Evolutionary conservation across 257 asterid genomes (phyloP), one percentile per base, ranked within the genome.

Genomic region (Scutellaria minor): DNA sequence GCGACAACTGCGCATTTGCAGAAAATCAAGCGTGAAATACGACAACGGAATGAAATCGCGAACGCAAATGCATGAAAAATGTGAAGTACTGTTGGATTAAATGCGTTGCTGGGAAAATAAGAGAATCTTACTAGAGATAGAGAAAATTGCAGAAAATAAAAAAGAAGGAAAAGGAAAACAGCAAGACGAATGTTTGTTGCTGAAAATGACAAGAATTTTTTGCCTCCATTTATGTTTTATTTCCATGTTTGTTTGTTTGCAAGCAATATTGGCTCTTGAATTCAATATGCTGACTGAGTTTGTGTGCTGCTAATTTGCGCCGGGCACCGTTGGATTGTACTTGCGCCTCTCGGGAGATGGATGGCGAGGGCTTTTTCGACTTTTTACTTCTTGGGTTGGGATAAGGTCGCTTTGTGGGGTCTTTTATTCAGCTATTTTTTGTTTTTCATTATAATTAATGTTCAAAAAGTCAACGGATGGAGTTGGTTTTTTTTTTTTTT

Each of bases 151-250:
- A 57, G 18, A 24, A 11, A 57, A 11, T 57, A 42, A 51, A 7
- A 13, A 0, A 13, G 22, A 13, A 7, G 56, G 6, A 20, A 13
- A 13, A 51, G 22, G 9, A 22, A 6, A 14, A 47, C 47, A 44
- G 47, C 54, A 48, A 13, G 54, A 5, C 15, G 5, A 37, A 7
- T 4, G 35, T 68, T 62, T 57, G 71, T 58, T 44, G 73, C 77
- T n/a, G 47, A 70, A 79, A 66, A 57, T 68, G 39, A 79, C 70
- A 2, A 74, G 59, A 45, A 70, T 24, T 44, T 58, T 41, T 72
- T 70, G 68, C 73, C 61, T 52, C 83, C 76, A 47, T 80, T 47
- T 9, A 22, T 42, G 78, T 55, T 42, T 79, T 52, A 39, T 68
- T 57, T 65, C 31, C 61, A 62, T 18, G 64, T 64, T 13, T 41